A percentile compares a stretch with the other conserved stretches of the same genome.
These are phyloP conservation scores for Datisca glomerata DNA, from an alignment of 306 rosid genomes.

Conservation along the genomic window DNA sequence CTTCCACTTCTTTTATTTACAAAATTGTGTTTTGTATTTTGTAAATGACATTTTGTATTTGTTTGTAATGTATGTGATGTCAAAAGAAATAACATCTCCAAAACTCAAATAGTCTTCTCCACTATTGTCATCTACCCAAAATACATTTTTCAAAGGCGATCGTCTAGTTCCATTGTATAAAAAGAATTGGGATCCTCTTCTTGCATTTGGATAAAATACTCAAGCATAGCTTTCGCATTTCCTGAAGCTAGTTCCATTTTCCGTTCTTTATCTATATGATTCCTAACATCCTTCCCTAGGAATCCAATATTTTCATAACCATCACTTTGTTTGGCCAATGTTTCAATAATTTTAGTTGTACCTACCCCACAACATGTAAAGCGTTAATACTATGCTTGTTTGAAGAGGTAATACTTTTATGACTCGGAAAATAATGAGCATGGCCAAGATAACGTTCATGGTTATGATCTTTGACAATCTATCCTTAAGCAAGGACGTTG, in stretches of 20 bases:
- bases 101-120: neutral
- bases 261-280: neutral
- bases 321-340: neutral
- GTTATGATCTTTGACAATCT: too few relatives aligned
- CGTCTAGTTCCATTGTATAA: conserved; percentile 2
- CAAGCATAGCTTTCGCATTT: conserved; percentile 5
- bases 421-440: conserved; percentile 6
- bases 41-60: neutral
- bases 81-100: neutral
- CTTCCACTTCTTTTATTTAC: too few relatives aligned
- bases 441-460: too few relatives aligned
- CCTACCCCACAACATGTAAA: neutral
- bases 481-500: too few relatives aligned
- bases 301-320: neutral
- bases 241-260: neutral
- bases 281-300: neutral
- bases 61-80: neutral
- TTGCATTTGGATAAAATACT: conserved; percentile 1
- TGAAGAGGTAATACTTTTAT: neutral
- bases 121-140: neutral
- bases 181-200: neutral
- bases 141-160: neutral
- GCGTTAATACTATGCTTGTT: neutral
- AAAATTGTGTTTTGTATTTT: too few relatives aligned
- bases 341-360: neutral